Base-by-base conservation (phyloP, 257 asterid genomes). In the Fraxinus pennsylvanica region DNA sequence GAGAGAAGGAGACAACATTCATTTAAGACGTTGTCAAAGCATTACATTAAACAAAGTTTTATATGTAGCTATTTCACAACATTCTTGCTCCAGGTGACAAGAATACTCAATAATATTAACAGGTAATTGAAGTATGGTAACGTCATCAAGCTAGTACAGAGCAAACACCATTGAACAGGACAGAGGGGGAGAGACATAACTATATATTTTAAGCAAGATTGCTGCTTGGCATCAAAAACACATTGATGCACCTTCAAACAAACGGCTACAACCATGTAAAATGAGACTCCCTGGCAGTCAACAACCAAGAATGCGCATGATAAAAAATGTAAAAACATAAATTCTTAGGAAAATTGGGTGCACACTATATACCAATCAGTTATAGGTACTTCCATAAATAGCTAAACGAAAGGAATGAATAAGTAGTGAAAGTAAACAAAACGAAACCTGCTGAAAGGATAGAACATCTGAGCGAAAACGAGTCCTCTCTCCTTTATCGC, bases 401-500 rank as follows among this genome's bases (percentile, higher is more conserved):
- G 17, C 69, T 22, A 57, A 81, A 33, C 71, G 59, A 70, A 68
- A 22, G 33, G 61, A 72, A 6, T 43, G 33, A 21, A 6, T 21
- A 77, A 41, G 14, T 21, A 69, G 50, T 27, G 33, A 41, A 65
- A 63, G 78, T 67, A 69, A 68, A n/a, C 30, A 73, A 47, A 82
- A 36, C 9, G 6, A 79, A 88, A 95, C 99, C 93, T 90, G 97
- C 88, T 95, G 98, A 87, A 93, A 95, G 41, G 97, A 82, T 84
- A 95, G 90, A 78, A 91, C 90, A 78, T 95, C 99, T 21, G 98
- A 91, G 12, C 96, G 92, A 83, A 93, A 95, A 80, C 99, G 81
- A 0, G 94, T 95, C 52, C 92, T 89, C 84, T 95, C 99, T 78
- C 99, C 99, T 85, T 95, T 95, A 84, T 95, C 99, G 54, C 99